Conservation (phyloP, 352 stramenopile genomes). For the Hyaloperonospora arabidopsidis region DNA sequence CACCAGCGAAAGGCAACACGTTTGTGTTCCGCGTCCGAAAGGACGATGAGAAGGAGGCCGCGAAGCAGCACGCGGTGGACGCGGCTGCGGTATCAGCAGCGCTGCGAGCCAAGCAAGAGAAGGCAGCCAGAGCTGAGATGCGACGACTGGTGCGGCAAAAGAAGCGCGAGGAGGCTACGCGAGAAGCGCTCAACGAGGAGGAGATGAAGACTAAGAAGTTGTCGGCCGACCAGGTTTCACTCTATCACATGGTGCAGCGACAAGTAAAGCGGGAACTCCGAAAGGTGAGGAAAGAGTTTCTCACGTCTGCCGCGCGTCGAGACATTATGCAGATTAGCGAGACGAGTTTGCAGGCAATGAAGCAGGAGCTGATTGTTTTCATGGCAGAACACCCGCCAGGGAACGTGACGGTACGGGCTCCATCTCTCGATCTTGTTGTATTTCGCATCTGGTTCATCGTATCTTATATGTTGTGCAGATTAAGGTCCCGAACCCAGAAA, state of each 20-base stretch:
- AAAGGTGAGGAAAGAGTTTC: constrained; percentile 63
- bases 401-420: constrained; percentile 33
- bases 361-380: constrained; percentile 54
- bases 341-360: constrained; percentile 55
- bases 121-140: constrained; percentile 35
- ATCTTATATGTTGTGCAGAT: constrained; percentile 16
- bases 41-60: constrained; percentile 22
- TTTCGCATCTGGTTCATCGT: constrained; percentile 2
- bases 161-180: constrained; percentile 38
- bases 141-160: constrained; percentile 35
- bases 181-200: constrained; percentile 35
- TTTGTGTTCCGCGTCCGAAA: constrained; percentile 58
- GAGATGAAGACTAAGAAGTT: constrained; percentile 35
- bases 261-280: constrained; percentile 57
- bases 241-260: constrained; percentile 53
- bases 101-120: constrained; percentile 44
- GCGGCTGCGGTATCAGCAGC: constrained; percentile 36
- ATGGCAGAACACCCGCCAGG: constrained; percentile 41
- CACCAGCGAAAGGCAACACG: constrained; percentile 22
- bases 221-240: constrained; percentile 41
- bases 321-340: constrained; percentile 70
- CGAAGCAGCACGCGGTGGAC: constrained; percentile 28
- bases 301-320: constrained; percentile 38
- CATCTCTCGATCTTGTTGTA: background rate
- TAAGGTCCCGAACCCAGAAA: constrained; percentile 53